These are phyloP conservation scores for Falciphora oryzae DNA, from an alignment of 2,329 filamentous ascomycete genomes.

Conservation along the genomic window DNA sequence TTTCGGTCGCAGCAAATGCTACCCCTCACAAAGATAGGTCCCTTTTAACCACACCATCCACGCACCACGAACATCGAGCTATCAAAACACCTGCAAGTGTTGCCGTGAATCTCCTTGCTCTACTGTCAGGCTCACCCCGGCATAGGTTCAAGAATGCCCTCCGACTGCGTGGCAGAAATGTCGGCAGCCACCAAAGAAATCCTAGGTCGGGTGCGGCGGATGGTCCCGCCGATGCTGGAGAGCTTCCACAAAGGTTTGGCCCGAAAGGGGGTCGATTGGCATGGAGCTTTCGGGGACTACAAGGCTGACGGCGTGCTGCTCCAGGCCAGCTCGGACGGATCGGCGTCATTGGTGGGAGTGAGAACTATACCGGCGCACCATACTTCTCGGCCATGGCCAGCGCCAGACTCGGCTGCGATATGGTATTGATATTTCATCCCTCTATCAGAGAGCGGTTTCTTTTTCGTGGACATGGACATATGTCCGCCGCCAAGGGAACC, in stretches of 20 bases:
- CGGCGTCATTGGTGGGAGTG: constrained; percentile 88
- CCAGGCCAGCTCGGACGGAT: constrained; percentile 86
- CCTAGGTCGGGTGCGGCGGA: constrained; percentile 74
- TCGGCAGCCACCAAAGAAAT: constrained; percentile 68
- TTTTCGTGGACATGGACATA: not conserved
- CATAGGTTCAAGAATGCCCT: constrained; percentile 13
- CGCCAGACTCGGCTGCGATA: constrained; percentile 80
- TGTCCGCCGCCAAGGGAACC: not conserved
- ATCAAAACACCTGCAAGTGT: not conserved
- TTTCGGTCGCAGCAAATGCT: not conserved
- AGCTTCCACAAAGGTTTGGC: constrained; percentile 85
- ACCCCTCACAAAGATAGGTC: not conserved
- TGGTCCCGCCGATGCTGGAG: constrained; percentile 92
- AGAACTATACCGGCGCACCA: constrained; percentile 94
- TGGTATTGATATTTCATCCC: constrained; percentile 48
- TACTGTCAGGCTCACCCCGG: not conserved
- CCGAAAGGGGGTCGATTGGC: too few species aligned
- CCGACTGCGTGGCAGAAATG: constrained; percentile 39
- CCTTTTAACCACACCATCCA: not conserved
- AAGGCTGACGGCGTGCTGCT: constrained; percentile 11
- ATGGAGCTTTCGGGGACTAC: too few species aligned
- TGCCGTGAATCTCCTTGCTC: not conserved
- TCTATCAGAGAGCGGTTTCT: not conserved
- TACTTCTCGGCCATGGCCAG: constrained; percentile 99
- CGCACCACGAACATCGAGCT: not conserved